These are phyloP conservation scores for Vitis hybrid DNA, from an alignment of 177 flowering plant species.

Conservation along the genomic window DNA sequence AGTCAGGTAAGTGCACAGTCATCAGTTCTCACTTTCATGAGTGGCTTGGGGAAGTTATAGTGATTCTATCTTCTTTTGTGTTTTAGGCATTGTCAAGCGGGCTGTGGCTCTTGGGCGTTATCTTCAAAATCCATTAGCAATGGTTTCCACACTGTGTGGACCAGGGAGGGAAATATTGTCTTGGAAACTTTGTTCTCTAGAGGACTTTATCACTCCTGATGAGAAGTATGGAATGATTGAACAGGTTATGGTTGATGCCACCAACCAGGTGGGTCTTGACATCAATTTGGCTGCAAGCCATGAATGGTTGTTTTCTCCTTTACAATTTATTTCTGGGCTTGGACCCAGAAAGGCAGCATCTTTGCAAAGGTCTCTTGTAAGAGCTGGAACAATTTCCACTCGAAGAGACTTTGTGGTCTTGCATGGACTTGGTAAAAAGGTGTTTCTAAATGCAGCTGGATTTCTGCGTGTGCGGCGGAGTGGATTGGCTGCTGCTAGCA, in stretches of 20 bases:
- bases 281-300: constrained; percentile 84
- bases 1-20: constrained; percentile 45
- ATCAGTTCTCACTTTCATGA: background rate
- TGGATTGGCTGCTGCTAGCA: constrained; percentile 80
- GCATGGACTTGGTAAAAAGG: constrained; percentile 79
- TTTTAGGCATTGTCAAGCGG: constrained; percentile 84
- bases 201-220: constrained; percentile 78
- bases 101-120: constrained; percentile 97
- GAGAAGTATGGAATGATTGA: constrained; percentile 92
- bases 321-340: constrained; percentile 90
- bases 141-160: constrained; percentile 93
- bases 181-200: constrained; percentile 75
- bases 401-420: constrained; percentile 73
- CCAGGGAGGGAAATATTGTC: constrained; percentile 86
- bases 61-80: constrained; percentile 1
- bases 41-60: background rate
- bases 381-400: constrained; percentile 70
- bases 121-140: constrained; percentile 93
- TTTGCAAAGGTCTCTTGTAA: constrained; percentile 75
- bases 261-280: constrained; percentile 95
- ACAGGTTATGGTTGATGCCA: constrained; percentile 90
- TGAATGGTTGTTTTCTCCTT: constrained; percentile 94
- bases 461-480: constrained; percentile 88
- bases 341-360: constrained; percentile 96
- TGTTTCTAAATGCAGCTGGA: constrained; percentile 90